Conservation (phyloP, 352 stramenopile genomes). For the Globisporangium nodosum region DNA sequence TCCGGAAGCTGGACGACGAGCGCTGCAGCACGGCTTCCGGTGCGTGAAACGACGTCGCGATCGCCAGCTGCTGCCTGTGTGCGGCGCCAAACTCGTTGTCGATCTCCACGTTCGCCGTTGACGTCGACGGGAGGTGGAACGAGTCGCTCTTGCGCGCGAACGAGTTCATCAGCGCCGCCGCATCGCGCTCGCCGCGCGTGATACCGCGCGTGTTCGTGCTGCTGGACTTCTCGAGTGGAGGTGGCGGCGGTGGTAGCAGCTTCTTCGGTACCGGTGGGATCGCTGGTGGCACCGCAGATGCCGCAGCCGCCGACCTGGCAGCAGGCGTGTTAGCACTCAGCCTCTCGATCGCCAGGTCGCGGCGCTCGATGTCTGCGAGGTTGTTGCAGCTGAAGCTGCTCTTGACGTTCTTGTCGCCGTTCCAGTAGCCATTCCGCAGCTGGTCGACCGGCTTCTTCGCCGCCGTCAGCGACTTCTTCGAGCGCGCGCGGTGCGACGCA, state of each 20-base stretch:
- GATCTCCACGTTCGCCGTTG: conserved; percentile 15
- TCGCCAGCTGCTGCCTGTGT: conserved; percentile 33
- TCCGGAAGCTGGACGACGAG: conserved; percentile 18
- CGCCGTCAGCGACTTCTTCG: conserved; percentile 27
- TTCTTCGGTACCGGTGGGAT: conserved; percentile 5
- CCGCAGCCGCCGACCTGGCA: background rate
- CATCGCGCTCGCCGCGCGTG: conserved; percentile 21
- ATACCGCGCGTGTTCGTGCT: conserved; percentile 37
- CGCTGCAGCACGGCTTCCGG: conserved; percentile 16
- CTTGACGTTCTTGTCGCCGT: conserved; percentile 61
- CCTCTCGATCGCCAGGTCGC: conserved; percentile 36
- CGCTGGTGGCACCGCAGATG: background rate
- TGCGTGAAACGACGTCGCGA: conserved; percentile 28
- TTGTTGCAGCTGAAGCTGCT: conserved; percentile 85
- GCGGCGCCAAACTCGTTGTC: conserved; percentile 31
- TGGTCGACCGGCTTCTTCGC: conserved; percentile 28
- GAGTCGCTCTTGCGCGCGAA: conserved; percentile 47
- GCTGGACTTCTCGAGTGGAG: conserved; percentile 22
- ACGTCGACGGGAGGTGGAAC: conserved; percentile 30
- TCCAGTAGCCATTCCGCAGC: conserved; percentile 66
- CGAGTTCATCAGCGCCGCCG: conserved; percentile 21
- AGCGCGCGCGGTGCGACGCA: conserved; percentile 55
- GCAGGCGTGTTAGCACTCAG: background rate
- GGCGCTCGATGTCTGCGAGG: conserved; percentile 53
- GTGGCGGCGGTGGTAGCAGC: background rate